Conservation (phyloP, 345 rosid species). For the Iberis pinnata region DNA sequence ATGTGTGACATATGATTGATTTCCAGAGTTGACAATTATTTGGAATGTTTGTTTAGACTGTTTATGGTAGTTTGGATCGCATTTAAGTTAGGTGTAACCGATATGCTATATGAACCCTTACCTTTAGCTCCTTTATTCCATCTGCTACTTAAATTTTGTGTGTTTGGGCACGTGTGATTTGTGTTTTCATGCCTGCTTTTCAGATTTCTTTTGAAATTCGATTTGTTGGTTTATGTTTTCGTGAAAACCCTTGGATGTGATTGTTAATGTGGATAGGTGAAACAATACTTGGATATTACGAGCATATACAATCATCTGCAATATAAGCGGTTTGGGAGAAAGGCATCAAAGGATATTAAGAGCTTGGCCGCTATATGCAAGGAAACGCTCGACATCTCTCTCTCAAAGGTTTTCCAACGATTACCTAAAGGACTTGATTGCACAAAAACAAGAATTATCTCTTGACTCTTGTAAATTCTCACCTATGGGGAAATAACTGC, state of each 20-base stretch:
- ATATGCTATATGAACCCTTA: too few species aligned
- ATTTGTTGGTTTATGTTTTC: too few species aligned
- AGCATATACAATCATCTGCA: conserved; percentile 47
- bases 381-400: conserved; percentile 56
- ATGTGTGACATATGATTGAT: background rate
- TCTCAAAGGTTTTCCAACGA: conserved; percentile 54
- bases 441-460: too few species aligned
- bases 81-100: too few species aligned
- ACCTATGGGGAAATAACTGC: background rate
- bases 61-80: too few species aligned
- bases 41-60: too few species aligned
- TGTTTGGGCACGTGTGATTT: too few species aligned
- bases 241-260: background rate
- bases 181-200: too few species aligned
- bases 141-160: too few species aligned
- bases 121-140: too few species aligned
- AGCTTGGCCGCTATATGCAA: conserved; percentile 67
- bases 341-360: conserved; percentile 51
- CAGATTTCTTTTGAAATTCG: too few species aligned
- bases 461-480: background rate
- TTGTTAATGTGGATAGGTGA: conserved; percentile 49
- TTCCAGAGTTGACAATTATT: too few species aligned
- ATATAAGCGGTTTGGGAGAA: conserved; percentile 55
- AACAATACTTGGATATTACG: conserved; percentile 74
- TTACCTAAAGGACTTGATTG: background rate